Base-by-base conservation (phyloP, 768 basidiomycete genomes). In the Boletus reticuloceps region DNA sequence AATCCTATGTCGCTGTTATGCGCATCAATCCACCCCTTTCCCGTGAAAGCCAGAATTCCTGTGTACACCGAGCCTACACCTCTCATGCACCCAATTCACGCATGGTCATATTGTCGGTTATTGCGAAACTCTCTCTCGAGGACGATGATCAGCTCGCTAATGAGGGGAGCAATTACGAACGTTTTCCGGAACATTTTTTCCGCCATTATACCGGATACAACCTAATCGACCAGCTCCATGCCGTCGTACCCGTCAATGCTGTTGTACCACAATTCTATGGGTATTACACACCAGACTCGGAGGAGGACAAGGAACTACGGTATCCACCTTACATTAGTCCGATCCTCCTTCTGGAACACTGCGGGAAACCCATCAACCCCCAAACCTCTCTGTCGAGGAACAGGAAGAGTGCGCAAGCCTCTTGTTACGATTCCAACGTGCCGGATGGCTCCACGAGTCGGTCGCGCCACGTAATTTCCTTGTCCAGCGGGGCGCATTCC, bases 201-300 rank as follows among this genome's bases (percentile, higher is more conserved):
- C 41, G 59, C 25, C 57, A 69, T 42, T 69, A 62, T 40, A 57
- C 50, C 12, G 68, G 64, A 29, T 67, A 69, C 37, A 71, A 63
- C 12, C 6, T 62, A 41, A 29, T 67, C 1, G 2, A 9, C 7
- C 69, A 67, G n/a, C 31, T 82, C 6, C 68, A 69, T 27, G 61
- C 75, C 58, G 78, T 82, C 1, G 75, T 78, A 0, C 80, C 82
- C 4, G 70, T 80, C 4, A 71, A 74, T 7, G 75, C 85, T 0
- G 47, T 85, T 46, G 79, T 82, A 5, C 85, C 86, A 0, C 83
- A 85, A 64, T 87, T 79, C 66, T 87, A 82, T 58, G 85, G 86
- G 1, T 83, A 81, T 66, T 87, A 86, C 58, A 62, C 60, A 0
- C 74, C 73, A 1, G 14, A 25, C 25, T 25, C 25, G 25, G 25